Conservation (phyloP, 139 green algal genomes). For the Trebouxia sp. region DNA sequence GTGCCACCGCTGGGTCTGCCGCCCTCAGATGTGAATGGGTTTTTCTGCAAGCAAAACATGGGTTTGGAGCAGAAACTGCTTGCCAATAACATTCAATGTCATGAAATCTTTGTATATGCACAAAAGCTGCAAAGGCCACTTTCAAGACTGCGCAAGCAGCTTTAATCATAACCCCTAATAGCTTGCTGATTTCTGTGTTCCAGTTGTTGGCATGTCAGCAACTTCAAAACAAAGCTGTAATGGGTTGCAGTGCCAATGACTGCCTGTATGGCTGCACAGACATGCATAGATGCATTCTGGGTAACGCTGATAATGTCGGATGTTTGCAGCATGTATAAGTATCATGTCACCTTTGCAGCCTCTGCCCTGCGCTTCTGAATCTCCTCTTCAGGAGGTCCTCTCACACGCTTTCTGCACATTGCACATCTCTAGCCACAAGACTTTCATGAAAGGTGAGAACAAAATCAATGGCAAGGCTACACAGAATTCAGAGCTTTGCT, state of each 20-base stretch:
- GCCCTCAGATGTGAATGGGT: neutral
- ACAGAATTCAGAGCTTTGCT: neutral
- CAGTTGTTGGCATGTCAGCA: neutral
- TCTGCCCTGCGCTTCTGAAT: neutral
- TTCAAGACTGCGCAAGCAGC: neutral
- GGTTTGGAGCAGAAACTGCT: too few relatives aligned
- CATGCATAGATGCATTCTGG: neutral
- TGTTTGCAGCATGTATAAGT: too few relatives aligned
- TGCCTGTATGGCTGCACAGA: too few relatives aligned
- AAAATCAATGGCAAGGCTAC: neutral
- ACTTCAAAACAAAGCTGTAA: too few relatives aligned
- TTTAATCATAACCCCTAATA: too few relatives aligned
- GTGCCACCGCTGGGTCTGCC: neutral
- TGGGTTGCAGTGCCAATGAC: neutral
- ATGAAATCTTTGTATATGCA: neutral
- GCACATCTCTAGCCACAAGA: neutral
- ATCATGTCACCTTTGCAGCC: neutral
- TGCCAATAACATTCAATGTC: neutral
- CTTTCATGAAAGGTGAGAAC: neutral
- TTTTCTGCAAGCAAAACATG: neutral
- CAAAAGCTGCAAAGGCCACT: too few relatives aligned
- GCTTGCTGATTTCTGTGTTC: too few relatives aligned
- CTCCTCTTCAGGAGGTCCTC: constrained; percentile 14
- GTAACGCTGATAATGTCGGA: too few relatives aligned
- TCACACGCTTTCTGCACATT: constrained; percentile 20